These are phyloP conservation scores for Fraxinus angustifolia DNA, from an alignment of 305 asterid genomes.

Conservation along the genomic window DNA sequence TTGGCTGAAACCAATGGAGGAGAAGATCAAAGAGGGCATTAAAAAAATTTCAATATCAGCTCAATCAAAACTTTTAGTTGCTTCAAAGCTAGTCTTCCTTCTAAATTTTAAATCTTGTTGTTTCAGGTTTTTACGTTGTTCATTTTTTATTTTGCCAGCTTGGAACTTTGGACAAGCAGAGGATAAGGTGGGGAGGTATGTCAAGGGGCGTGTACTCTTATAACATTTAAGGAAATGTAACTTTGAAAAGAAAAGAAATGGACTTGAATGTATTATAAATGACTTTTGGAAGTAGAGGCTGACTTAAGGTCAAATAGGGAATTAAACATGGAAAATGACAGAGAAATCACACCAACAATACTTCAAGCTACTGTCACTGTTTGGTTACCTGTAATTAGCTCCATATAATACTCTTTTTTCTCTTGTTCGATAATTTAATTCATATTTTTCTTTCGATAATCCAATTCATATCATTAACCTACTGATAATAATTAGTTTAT, in stretches of 20 bases:
- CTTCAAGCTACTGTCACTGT: not conserved
- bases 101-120: conserved; percentile 2
- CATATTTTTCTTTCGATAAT: not conserved
- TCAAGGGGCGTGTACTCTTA: not conserved
- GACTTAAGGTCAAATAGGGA: not conserved
- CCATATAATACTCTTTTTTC: not conserved
- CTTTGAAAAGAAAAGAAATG: not conserved
- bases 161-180: not conserved
- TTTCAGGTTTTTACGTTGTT: not conserved
- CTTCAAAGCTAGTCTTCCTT: conserved; percentile 1
- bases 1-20: not conserved
- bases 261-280: not conserved
- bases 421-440: not conserved
- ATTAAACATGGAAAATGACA: not conserved
- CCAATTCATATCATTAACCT: not conserved
- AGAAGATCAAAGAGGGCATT: conserved; percentile 2
- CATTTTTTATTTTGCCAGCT: not conserved
- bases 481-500: not conserved
- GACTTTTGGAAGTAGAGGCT: not conserved
- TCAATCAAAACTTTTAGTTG: not conserved
- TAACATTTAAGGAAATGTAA: not conserved
- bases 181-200: not conserved
- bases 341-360: not conserved
- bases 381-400: not conserved
- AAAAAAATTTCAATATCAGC: conserved; percentile 9